phyloP scores from a whole-genome alignment of 1,284 basidiomycete species.

The Anthracocystis walkeri region DNA sequence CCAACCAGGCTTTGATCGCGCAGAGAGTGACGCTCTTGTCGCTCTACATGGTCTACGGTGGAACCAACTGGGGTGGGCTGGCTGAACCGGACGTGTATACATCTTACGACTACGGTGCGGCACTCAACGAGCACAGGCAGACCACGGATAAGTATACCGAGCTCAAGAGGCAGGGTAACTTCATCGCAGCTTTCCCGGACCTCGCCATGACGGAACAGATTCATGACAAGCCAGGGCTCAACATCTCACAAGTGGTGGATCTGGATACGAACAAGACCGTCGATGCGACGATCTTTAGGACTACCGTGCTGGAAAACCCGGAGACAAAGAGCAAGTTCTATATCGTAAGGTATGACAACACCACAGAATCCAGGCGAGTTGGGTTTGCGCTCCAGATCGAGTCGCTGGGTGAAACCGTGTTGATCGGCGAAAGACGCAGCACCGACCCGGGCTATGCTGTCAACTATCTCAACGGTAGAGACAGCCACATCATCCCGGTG shows the following conservation, averaged over 20 bases:
- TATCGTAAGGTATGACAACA: conserved; percentile 75
- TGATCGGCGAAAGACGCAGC: conserved; percentile 12
- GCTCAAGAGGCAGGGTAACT: conserved; percentile 50
- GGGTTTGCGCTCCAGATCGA: conserved; percentile 35
- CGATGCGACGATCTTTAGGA: conserved; percentile 13
- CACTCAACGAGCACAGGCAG: conserved; percentile 48
- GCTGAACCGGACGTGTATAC: conserved; percentile 54
- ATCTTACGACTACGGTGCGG: conserved; percentile 71
- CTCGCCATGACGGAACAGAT: conserved; percentile 47
- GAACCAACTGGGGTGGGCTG: conserved; percentile 77
- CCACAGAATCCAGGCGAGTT: conserved; percentile 39
- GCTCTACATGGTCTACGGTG: conserved; percentile 78
- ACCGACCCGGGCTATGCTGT: neutral
- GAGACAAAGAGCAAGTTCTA: conserved; percentile 73
- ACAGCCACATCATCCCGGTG: conserved; percentile 40
- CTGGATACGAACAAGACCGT: conserved; percentile 13
- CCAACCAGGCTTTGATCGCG: conserved; percentile 37
- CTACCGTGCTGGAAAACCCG: conserved; percentile 42
- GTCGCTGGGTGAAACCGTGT: conserved; percentile 30
- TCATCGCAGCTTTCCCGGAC: conserved; percentile 49
- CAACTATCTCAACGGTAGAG: conserved; percentile 41
- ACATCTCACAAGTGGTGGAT: conserved; percentile 25
- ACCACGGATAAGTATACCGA: conserved; percentile 51
- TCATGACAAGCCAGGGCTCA: conserved; percentile 23
- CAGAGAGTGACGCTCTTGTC: conserved; percentile 67